A percentile compares a stretch with the other conserved stretches of the same genome.
Conservation (phyloP, 1,284 basidiomycete species). For the Moesziomyces sp. region DNA sequence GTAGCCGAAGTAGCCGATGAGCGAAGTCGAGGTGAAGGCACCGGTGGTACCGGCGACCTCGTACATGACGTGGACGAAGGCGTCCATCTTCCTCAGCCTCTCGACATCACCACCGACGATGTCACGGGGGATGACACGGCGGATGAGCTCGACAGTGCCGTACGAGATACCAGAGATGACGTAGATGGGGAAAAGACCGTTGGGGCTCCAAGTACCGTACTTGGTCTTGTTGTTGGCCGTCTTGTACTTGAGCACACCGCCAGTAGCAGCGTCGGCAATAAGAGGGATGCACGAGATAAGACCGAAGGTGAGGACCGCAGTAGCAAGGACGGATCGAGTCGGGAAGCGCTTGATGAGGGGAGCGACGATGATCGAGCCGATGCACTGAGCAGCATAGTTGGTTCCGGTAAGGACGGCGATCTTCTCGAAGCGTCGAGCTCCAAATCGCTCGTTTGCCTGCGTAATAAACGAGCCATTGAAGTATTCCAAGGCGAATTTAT, state of each 20-base stretch:
- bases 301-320: constrained; percentile 65
- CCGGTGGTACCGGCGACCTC: constrained; percentile 69
- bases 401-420: constrained; percentile 62
- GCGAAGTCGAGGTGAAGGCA: constrained; percentile 67
- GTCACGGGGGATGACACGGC: constrained; percentile 67
- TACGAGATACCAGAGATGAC: constrained; percentile 65
- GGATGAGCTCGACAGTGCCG: constrained; percentile 69
- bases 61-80: constrained; percentile 68
- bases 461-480: constrained; percentile 63
- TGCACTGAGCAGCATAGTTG: constrained; percentile 65
- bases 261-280: constrained; percentile 68
- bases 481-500: constrained; percentile 55
- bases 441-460: constrained; percentile 62
- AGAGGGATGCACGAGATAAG: constrained; percentile 65
- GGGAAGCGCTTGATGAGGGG: constrained; percentile 68
- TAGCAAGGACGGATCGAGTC: constrained; percentile 66
- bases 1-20: constrained; percentile 68
- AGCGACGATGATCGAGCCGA: constrained; percentile 64
- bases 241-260: constrained; percentile 58
- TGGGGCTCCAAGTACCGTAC: constrained; percentile 66
- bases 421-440: constrained; percentile 55
- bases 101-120: constrained; percentile 65
- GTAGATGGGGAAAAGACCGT: constrained; percentile 66
- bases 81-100: constrained; percentile 68
- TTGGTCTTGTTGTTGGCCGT: constrained; percentile 58